Percentiles rank a stretch among this genome's conserved stretches.
Evolutionary conservation across 2,329 filamentous ascomycete genomes (phyloP).

Genomic region (Aspergillus luchuensis): DNA sequence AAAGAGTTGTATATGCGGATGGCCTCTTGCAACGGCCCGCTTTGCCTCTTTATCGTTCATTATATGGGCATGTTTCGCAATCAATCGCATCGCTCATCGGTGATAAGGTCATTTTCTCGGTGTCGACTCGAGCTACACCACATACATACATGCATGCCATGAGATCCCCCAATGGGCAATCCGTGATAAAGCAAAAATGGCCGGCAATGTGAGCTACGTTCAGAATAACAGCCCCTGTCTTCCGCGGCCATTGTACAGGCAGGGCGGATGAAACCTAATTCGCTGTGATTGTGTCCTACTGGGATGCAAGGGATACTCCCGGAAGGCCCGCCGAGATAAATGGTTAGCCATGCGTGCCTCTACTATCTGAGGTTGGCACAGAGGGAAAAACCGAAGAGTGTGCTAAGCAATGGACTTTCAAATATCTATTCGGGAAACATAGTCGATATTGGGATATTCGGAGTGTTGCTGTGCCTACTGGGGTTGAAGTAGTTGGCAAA

Average conservation of each 20-base stretch:
- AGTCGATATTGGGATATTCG: slow-evolving; percentile 2
- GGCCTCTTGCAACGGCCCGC: not conserved
- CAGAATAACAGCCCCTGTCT: slow-evolving; percentile 1
- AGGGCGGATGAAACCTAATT: slow-evolving; percentile 21
- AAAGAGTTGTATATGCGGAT: not conserved
- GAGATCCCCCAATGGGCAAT: not conserved
- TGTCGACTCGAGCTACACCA: not conserved
- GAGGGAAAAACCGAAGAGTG: not conserved
- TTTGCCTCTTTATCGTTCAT: not conserved
- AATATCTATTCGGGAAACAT: not conserved
- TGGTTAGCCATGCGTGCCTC: slow-evolving; percentile 7
- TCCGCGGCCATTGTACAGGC: slow-evolving; percentile 5
- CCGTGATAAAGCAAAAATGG: not conserved
- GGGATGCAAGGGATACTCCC: slow-evolving; percentile 16
- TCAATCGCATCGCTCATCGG: not conserved
- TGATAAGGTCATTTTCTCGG: not conserved
- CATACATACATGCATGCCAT: slow-evolving; percentile 3
- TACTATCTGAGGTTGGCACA: not conserved
- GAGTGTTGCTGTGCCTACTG: not conserved
- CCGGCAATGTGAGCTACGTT: not conserved
- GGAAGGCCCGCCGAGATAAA: not conserved
- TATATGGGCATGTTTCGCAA: not conserved
- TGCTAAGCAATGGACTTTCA: not conserved
- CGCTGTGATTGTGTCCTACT: slow-evolving; percentile 10
- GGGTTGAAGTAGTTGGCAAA: not conserved